Conservation (phyloP, 768 basidiomycete species). For the Lenzites betulinus region DNA sequence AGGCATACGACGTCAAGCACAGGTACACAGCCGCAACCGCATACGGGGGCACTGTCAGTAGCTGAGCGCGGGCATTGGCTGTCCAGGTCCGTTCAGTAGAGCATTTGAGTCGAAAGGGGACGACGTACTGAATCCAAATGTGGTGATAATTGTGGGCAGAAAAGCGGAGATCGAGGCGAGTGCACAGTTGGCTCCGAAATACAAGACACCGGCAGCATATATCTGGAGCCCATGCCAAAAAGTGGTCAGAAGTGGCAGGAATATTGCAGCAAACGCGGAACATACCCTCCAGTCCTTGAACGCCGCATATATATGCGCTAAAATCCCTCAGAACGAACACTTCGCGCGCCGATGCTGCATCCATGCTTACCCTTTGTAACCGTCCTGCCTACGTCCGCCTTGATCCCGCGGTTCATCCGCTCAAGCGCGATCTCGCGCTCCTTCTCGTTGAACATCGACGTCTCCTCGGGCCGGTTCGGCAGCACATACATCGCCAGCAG, state of each 20-base stretch:
- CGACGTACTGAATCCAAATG: conserved; percentile 69
- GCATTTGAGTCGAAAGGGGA: conserved; percentile 56
- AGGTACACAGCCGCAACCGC: conserved; percentile 64
- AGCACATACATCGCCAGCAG: conserved; percentile 55
- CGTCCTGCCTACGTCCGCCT: conserved; percentile 63
- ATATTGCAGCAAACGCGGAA: background rate
- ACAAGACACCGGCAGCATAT: conserved; percentile 69
- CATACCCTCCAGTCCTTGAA: conserved; percentile 64
- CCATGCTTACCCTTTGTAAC: conserved; percentile 56
- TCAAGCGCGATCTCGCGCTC: conserved; percentile 64
- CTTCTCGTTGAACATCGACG: conserved; percentile 51
- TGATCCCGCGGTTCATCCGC: conserved; percentile 66
- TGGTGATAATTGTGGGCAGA: conserved; percentile 78
- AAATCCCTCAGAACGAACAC: conserved; percentile 42
- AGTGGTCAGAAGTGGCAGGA: background rate
- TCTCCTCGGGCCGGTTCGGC: conserved; percentile 73
- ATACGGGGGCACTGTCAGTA: conserved; percentile 81
- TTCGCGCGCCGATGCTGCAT: background rate
- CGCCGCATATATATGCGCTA: conserved; percentile 64
- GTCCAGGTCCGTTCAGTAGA: conserved; percentile 10
- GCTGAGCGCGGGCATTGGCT: conserved; percentile 66
- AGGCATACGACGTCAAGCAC: conserved; percentile 53
- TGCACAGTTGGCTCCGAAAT: conserved; percentile 77
- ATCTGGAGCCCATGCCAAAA: conserved; percentile 38
- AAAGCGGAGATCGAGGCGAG: conserved; percentile 82